A percentile compares a stretch with the other conserved stretches of the same genome.
These are phyloP conservation scores for Geotrichum siamense DNA, from an alignment of 1,139 yeast genomes.

Conservation along the genomic window DNA sequence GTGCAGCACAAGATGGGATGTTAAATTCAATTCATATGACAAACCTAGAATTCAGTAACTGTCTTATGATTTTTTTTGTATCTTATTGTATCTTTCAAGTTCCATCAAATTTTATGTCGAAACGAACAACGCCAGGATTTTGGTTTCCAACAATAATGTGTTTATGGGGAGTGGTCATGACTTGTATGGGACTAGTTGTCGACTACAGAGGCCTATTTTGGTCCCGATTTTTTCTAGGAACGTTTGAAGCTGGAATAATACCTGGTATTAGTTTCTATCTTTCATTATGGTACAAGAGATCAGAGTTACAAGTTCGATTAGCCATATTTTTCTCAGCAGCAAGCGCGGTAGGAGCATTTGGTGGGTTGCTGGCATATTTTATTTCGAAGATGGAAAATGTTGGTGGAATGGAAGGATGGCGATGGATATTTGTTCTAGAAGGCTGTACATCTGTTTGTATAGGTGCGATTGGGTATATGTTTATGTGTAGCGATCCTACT, in stretches of 20 bases:
- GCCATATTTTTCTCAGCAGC: slow-evolving; percentile 48
- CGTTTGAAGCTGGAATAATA: slow-evolving; percentile 53
- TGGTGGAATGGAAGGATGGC: slow-evolving; percentile 40
- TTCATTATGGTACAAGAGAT: slow-evolving; percentile 32
- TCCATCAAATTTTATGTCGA: slow-evolving; percentile 41
- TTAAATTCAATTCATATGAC: slow-evolving; percentile 43
- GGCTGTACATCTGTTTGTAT: slow-evolving; percentile 45
- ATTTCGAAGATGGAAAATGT: slow-evolving; percentile 36
- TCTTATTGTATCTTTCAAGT: slow-evolving; percentile 47
- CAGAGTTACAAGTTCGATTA: slow-evolving; percentile 43
- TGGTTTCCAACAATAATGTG: slow-evolving; percentile 47
- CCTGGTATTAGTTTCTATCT: slow-evolving; percentile 36
- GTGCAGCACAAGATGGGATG: slow-evolving; percentile 52
- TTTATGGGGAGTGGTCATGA: slow-evolving; percentile 45
- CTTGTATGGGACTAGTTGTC: slow-evolving; percentile 41
- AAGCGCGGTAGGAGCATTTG: slow-evolving; percentile 41
- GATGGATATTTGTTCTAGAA: slow-evolving; percentile 51
- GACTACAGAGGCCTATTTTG: slow-evolving; percentile 42
- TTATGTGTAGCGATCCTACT: slow-evolving; percentile 46
- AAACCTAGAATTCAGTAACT: slow-evolving; percentile 44
- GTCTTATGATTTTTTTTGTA: slow-evolving; percentile 48
- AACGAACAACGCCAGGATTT: slow-evolving; percentile 33
- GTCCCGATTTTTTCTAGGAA: slow-evolving; percentile 47
- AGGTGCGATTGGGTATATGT: slow-evolving; percentile 39
- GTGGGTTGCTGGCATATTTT: slow-evolving; percentile 34